Conservation (phyloP, 305 asterid genomes). For the Ilex paraguariensis region DNA sequence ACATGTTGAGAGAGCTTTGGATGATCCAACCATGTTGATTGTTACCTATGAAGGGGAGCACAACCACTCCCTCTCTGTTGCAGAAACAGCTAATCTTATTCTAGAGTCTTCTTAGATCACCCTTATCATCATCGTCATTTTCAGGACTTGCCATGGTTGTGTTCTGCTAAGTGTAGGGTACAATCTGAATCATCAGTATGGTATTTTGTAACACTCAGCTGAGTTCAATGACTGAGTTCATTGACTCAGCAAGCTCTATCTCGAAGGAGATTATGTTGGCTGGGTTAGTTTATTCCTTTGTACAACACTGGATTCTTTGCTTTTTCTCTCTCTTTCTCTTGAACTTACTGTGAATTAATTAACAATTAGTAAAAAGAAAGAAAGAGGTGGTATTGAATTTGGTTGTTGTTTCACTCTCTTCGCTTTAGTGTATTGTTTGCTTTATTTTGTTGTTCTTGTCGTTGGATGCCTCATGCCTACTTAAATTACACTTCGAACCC, state of each 20-base stretch:
- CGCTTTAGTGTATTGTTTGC: background rate
- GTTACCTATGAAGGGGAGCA: slow-evolving; percentile 17
- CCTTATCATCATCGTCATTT: background rate
- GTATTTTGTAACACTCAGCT: background rate
- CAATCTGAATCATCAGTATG: background rate
- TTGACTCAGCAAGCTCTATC: slow-evolving; percentile 21
- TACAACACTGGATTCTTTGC: slow-evolving; percentile 12
- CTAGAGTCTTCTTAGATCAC: slow-evolving; percentile 64
- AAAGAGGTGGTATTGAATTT: slow-evolving; percentile 1
- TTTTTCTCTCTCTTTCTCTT: background rate
- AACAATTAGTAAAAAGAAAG: background rate
- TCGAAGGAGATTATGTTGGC: slow-evolving; percentile 49
- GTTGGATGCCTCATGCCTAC: slow-evolving; percentile 10
- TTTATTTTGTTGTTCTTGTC: slow-evolving; percentile 1
- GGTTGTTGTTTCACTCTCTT: background rate
- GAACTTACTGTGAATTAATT: slow-evolving; percentile 4
- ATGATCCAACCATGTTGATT: slow-evolving; percentile 14
- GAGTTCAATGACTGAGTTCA: background rate
- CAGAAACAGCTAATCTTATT: slow-evolving; percentile 39
- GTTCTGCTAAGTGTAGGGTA: background rate
- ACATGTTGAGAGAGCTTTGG: slow-evolving; percentile 17
- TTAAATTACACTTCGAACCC: background rate
- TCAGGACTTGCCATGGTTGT: slow-evolving; percentile 10
- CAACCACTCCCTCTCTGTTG: slow-evolving; percentile 1
- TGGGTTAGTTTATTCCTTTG: slow-evolving; percentile 21